Evolutionary conservation across 352 stramenopile genomes (phyloP).

Genomic region (Phytophthora pini): DNA sequence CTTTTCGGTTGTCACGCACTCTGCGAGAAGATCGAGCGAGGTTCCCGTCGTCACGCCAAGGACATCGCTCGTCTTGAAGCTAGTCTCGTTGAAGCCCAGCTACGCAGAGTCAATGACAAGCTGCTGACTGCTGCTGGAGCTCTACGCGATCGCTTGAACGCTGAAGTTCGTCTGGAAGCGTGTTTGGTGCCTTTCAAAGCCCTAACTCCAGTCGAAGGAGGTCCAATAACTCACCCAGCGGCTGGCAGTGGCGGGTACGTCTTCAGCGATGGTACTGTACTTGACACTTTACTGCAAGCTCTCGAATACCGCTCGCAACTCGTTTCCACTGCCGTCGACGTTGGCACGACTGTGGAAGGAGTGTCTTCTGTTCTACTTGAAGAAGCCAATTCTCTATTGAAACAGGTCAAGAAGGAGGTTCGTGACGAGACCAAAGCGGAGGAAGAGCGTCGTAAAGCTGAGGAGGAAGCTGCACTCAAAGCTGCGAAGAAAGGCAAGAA

Average conservation of each 20-base stretch:
- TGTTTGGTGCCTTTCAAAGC: slow-evolving; percentile 58
- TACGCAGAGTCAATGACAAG: slow-evolving; percentile 60
- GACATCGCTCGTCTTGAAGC: slow-evolving; percentile 74
- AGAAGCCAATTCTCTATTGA: slow-evolving; percentile 58
- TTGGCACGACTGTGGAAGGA: slow-evolving; percentile 46
- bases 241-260: slow-evolving; percentile 39
- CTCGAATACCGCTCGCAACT: slow-evolving; percentile 66
- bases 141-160: slow-evolving; percentile 65
- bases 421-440: slow-evolving; percentile 80
- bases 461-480: slow-evolving; percentile 78
- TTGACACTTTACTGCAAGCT: slow-evolving; percentile 69
- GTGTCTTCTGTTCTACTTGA: slow-evolving; percentile 68
- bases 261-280: slow-evolving; percentile 58
- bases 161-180: slow-evolving; percentile 72
- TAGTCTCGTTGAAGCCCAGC: slow-evolving; percentile 60
- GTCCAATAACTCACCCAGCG: slow-evolving; percentile 7
- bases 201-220: slow-evolving; percentile 7
- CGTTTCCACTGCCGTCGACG: slow-evolving; percentile 61
- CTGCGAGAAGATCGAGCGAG: slow-evolving; percentile 65
- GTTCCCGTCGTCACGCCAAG: slow-evolving; percentile 52
- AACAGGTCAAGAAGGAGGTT: slow-evolving; percentile 86
- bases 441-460: slow-evolving; percentile 72
- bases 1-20: slow-evolving; percentile 80
- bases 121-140: slow-evolving; percentile 50
- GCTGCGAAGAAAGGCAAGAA: slow-evolving; percentile 85